Evolutionary conservation across 257 asterid species (phyloP).

Genomic region (Avicennia marina): DNA sequence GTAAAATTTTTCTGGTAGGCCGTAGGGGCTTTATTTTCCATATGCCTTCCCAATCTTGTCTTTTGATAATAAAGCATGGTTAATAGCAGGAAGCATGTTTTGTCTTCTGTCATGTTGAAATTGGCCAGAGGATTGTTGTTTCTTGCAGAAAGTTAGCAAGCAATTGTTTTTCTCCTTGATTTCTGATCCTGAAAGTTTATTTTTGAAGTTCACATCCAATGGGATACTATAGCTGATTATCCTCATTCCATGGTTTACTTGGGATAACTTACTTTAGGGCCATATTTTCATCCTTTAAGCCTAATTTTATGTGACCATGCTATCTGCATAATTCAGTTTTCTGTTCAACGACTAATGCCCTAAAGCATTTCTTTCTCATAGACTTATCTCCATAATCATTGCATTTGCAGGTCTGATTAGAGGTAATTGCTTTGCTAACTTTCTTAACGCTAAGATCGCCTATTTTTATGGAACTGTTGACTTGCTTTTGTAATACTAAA

Average conservation of each 20-base stretch:
- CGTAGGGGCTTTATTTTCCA: not conserved
- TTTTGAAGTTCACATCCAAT: not conserved
- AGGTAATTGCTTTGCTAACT: not conserved
- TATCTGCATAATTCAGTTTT: not conserved
- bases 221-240: not conserved
- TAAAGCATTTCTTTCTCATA: not conserved
- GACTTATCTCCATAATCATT: not conserved
- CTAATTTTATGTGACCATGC: not conserved
- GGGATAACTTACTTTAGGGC: not conserved
- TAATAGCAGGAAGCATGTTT: not conserved
- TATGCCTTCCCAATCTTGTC: not conserved
- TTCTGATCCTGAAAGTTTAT: not conserved
- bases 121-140: not conserved
- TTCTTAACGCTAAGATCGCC: not conserved
- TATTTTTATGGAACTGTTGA: not conserved
- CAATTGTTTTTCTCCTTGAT: not conserved
- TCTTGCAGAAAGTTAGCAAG: not conserved
- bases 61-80: not conserved
- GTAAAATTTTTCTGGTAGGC: not conserved
- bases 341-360: not conserved
- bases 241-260: not conserved
- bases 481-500: no score
- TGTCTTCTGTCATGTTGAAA: not conserved
- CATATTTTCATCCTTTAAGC: not conserved
- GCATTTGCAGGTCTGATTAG: not conserved